Evolutionary conservation across 2,329 filamentous ascomycete species (phyloP), one percentile per base, ranked within the genome.

Genomic region (Xylaria arbuscula): DNA sequence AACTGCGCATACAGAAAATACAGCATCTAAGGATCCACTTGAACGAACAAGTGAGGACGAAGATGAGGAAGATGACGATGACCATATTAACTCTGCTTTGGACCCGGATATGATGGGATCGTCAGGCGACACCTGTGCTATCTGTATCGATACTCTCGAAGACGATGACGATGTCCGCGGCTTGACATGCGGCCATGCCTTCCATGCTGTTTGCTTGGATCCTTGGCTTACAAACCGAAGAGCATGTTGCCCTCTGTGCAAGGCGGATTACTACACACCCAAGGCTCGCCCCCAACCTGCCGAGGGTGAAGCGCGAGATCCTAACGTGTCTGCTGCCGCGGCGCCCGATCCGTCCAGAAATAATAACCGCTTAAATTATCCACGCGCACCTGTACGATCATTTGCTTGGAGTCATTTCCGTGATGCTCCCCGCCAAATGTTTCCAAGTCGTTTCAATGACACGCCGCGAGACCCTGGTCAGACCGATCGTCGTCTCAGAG

Each of bases 201-300:
- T 98, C 87, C 96, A 99, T 79, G 94, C 94, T 59, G 93, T 92
- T 47, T 99, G 96, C 78, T 89, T 99, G 57, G 96, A 99, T 75
- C 96, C 96, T 11, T 99, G 96, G 96, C 83, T 99, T 71, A 99
- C 96, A 10, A 94, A 92, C 77, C 89, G 96, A 71, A 91, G 95
- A 72, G 96, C 96, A 32, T 98, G 95, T 83, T 99, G 96, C 79
- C 96, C 96, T 6, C 89, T 99, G 7, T 99, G 96, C 85, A 99
- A 99, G 83, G 93, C 95, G 48, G 96, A 99, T 78, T 99, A 98
- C 80, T 98, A 97, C 80, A 91, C 93, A 2, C 95, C 96, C 0
- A 98, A 98, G 81, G 93, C 94, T 59, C 92, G 93, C 17, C 85
- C 92, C 2, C 78, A 80, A 10, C 80, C 83, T 11, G 80, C 82